These are phyloP conservation scores for Porodaedalea pini DNA, from an alignment of 1,284 basidiomycete species.

Conservation along the genomic window DNA sequence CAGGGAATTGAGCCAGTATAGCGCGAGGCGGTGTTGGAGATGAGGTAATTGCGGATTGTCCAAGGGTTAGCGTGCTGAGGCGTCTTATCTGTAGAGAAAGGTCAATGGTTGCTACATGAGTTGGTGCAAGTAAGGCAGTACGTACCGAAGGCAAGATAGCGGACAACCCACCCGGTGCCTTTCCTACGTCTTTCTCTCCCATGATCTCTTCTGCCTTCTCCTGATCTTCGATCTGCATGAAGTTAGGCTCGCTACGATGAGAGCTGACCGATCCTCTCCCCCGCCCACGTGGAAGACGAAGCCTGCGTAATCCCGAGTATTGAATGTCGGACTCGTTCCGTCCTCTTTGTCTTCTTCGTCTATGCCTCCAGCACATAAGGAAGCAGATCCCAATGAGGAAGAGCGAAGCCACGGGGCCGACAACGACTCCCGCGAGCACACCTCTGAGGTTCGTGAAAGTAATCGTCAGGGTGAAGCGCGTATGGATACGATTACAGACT, in stretches of 20 bases:
- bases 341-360: background rate
- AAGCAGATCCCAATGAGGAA: background rate
- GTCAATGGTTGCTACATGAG: background rate
- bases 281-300: background rate
- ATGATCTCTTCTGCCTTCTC: background rate
- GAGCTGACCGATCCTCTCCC: background rate
- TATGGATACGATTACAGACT: background rate
- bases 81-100: background rate
- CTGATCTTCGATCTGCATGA: background rate
- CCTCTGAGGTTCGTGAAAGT: conserved; percentile 1
- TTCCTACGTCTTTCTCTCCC: background rate
- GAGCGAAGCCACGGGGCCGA: background rate
- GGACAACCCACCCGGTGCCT: background rate
- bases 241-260: background rate
- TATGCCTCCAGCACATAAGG: background rate
- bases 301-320: background rate
- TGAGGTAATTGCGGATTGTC: background rate
- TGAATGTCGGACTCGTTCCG: background rate
- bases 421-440: conserved; percentile 1
- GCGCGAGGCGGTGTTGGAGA: background rate
- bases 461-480: background rate
- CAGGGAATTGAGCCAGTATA: background rate
- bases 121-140: background rate
- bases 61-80: conserved; percentile 4
- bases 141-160: conserved; percentile 6